These are phyloP conservation scores for Chalciporus pseudorubinellus DNA, from an alignment of 768 basidiomycete species.

Conservation along the genomic window DNA sequence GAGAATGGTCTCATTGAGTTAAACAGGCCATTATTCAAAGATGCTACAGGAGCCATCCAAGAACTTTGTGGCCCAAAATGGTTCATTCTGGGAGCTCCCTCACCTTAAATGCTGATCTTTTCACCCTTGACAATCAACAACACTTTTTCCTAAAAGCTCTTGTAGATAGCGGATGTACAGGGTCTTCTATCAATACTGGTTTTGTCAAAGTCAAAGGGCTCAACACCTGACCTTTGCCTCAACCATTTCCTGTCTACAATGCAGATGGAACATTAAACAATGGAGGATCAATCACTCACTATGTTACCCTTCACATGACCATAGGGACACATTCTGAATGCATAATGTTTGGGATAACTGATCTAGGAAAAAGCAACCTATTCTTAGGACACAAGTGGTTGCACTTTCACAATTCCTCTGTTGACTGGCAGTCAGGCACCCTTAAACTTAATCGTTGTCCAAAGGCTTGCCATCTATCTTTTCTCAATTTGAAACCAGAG, in stretches of 20 bases:
- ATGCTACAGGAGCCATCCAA: no score
- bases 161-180: not conserved
- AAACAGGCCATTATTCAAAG: no score
- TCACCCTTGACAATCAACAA: no score
- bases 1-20: no score
- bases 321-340: not conserved
- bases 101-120: no score
- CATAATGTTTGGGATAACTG: not conserved
- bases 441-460: no score
- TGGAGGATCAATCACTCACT: constrained; percentile 4
- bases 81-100: no score
- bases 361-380: not conserved
- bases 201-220: not conserved
- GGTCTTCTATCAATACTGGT: not conserved
- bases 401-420: no score
- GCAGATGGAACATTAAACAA: constrained; percentile 10
- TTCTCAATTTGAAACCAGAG: no score
- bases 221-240: not conserved
- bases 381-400: not conserved
- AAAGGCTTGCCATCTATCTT: no score
- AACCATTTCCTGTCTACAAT: constrained; percentile 14
- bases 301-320: not conserved
- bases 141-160: not conserved
- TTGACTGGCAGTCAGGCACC: no score
- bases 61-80: no score